Evolutionary conservation across 345 rosid species (phyloP), one percentile per base, ranked within the genome.

Genomic region (Excoecaria cochinchinensis): DNA sequence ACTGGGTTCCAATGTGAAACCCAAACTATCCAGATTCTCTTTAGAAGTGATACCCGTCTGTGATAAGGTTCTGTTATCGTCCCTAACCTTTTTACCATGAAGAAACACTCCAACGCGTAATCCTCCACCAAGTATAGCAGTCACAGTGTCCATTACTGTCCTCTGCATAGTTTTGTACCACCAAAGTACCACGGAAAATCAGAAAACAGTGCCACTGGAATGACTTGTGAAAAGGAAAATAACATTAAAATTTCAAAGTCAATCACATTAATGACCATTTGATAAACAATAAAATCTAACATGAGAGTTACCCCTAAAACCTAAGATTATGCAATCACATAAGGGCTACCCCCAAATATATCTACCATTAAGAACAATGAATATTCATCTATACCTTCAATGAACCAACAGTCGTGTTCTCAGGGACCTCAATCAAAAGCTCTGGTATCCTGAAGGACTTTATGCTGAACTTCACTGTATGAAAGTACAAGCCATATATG

Each of bases 61-160:
- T 8, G 75, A 85, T 72, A 96, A 78, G 70, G 95, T 90, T 77
- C 89, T 85, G 77, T 62, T 87, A 79, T 93, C 98, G 82, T 96
- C 98, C 80, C 92, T 85, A 73, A 96, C 85, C 81, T 92, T 96
- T 89, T 90, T 96, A 78, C 99, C 99, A 65, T 86, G 91, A 71
- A 87, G 86, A 77, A 92, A 84, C 42, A 96, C 85, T 60, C 98
- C 98, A 52, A 96, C 89, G 65, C 74, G 91, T 75, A 92, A 82
- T 73, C 92, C 91, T 69, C 88, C 88, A 76, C 92, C 92, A 21
- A 96, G 90, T 74, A 90, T 87, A 81, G 97, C 87, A 69, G 82
- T 86, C 73, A 96, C 89, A 19, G 97, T 89, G 78, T 96, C 97
- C 88, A 87, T 82, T 52, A 93, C 91, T 17, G 89, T 88, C 82